Evolutionary conservation across 352 stramenopile genomes (phyloP), one percentile per base, ranked within the genome.

Genomic region (Pythium brachiatum): DNA sequence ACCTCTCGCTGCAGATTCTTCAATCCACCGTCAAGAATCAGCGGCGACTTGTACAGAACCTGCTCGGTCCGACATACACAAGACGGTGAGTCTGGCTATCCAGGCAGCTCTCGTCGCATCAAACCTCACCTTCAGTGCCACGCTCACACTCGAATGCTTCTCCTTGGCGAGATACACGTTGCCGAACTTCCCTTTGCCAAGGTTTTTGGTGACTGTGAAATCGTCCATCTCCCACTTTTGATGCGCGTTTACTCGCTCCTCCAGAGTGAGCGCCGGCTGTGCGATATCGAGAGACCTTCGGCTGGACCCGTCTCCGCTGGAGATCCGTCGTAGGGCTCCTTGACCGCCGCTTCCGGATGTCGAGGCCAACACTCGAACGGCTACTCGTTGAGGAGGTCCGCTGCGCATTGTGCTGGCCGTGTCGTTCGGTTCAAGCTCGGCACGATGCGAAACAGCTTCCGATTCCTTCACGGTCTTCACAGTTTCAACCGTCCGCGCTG

Each of bases 121-220:
- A 7, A 46, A 29, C 21, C 57, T 51, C 72, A 94, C 86, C 82
- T 95, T 95, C 2, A 95, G 72, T 27, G 86, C 86, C 15, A 94
- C 83, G 44, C 73, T 88, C 21, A 81, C 64, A 53, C 83, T 83
- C 7, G 76, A 81, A 44, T 66, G 69, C 43, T 86, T 89, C 43
- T 92, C 81, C 48, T 86, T 88, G 8, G 86, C 84, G 25, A 93
- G 57, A 56, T 95, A 95, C 2, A 95, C 83, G 48, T 94, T 92
- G 20, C 86, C 86, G 47, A 93, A 95, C 62, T 95, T 95, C 50
- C 86, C 86, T 68, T 92, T 87, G 11, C 86, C 86, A 13, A 95
- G 61, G 31, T 82, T 92, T 60, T 88, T 90, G 18, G 79, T 90
- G 43, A 92, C 81, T 7, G 72, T 62, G 46, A 93, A 95, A 53